phyloP scores from a whole-genome alignment of 176 grass and related monocot genomes.

The Rhynchospora pubera region DNA sequence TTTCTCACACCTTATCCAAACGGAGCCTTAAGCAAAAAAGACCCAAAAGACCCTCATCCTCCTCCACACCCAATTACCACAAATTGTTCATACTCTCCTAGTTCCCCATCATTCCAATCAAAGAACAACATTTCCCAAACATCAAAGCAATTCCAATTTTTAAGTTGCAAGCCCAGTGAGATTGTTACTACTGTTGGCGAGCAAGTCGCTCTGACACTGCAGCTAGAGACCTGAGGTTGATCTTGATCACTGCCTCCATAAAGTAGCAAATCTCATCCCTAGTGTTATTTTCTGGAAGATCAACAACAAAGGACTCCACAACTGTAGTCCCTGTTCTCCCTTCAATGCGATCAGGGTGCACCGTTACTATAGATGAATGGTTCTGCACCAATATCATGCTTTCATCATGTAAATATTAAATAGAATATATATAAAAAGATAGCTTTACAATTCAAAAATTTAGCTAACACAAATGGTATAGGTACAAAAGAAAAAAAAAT shows the following conservation, averaged over 20 bases:
- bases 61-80: no score
- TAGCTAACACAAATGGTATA: no score
- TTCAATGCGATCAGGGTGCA: conserved; percentile 55
- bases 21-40: no score
- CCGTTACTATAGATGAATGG: conserved; percentile 65
- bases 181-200: background rate
- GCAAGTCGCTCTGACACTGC: conserved; percentile 49
- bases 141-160: no score
- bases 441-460: no score
- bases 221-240: conserved; percentile 58
- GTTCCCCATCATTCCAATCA: no score
- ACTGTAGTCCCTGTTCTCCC: conserved; percentile 61
- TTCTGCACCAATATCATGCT: conserved; percentile 56
- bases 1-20: no score
- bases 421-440: background rate
- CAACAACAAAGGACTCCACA: conserved; percentile 73
- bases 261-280: conserved; percentile 55
- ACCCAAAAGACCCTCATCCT: no score
- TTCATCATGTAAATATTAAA: conserved; percentile 8
- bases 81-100: no score
- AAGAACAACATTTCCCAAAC: no score
- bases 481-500: no score
- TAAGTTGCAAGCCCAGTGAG: no score
- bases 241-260: conserved; percentile 71
- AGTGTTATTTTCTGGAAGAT: conserved; percentile 36